Evolutionary conservation across 2,329 filamentous ascomycete species (phyloP).

Genomic region (Annulohypoxylon truncatum): DNA sequence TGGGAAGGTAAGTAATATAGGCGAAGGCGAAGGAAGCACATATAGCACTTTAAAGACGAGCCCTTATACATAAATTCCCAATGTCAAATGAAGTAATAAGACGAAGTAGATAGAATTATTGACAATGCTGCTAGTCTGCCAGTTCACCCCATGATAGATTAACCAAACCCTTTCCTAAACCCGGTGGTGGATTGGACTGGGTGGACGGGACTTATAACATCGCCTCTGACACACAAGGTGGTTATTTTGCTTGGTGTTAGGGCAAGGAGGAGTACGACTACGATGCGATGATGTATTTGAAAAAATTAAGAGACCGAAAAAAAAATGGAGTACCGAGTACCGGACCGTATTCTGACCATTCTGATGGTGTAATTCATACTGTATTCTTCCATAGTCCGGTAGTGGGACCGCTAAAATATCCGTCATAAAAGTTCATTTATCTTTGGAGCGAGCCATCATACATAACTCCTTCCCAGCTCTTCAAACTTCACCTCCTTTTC

Average conservation of each 20-base stretch:
- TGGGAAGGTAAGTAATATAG: background rate
- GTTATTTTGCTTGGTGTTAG: background rate
- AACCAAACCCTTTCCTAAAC: background rate
- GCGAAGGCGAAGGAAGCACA: conserved; percentile 9
- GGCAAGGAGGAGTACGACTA: background rate
- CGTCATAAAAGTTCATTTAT: too few species aligned
- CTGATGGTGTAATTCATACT: background rate
- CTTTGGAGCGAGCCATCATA: too few species aligned
- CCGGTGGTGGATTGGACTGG: background rate
- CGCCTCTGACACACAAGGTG: background rate
- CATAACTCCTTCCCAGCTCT: too few species aligned
- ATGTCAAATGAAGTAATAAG: background rate
- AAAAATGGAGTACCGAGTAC: background rate
- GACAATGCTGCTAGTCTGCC: background rate
- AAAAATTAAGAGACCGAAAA: background rate
- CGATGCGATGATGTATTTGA: conserved; percentile 5
- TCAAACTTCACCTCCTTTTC: too few species aligned
- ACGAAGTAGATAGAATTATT: conserved; percentile 2
- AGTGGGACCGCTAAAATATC: background rate
- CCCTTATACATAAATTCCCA: background rate
- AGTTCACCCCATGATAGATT: conserved; percentile 29
- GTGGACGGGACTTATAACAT: background rate
- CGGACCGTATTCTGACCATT: background rate
- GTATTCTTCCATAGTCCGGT: background rate
- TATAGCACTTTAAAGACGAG: background rate